A percentile compares a stretch with the other conserved stretches of the same genome.
Conservation (phyloP, 306 rosid genomes). For the Arachis hypogaea region DNA sequence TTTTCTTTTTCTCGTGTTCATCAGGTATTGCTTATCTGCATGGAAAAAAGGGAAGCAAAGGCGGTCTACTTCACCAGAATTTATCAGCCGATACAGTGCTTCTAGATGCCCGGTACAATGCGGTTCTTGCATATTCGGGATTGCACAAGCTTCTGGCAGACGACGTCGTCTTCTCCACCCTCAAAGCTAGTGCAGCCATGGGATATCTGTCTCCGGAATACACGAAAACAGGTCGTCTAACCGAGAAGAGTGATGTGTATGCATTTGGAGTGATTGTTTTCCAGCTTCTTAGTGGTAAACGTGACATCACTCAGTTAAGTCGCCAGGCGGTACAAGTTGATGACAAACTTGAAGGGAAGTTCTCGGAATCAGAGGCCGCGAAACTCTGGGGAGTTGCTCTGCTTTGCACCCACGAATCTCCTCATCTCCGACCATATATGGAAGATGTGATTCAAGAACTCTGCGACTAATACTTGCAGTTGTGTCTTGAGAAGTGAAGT, state of each 20-base stretch:
- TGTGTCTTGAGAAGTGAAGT: neutral
- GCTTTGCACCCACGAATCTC: conserved; percentile 72
- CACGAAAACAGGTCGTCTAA: conserved; percentile 67
- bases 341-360: conserved; percentile 65
- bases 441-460: conserved; percentile 58
- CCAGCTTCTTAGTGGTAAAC: conserved; percentile 78
- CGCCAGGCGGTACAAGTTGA: conserved; percentile 59
- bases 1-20: conserved; percentile 7
- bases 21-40: conserved; percentile 82
- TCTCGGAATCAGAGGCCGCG: conserved; percentile 64
- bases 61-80: conserved; percentile 66
- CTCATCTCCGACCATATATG: conserved; percentile 67
- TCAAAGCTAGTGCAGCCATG: conserved; percentile 87
- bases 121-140: conserved; percentile 73
- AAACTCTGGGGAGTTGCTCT: conserved; percentile 63
- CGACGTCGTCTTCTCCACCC: conserved; percentile 72
- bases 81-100: conserved; percentile 79
- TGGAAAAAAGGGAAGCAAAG: conserved; percentile 49
- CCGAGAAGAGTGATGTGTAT: conserved; percentile 71
- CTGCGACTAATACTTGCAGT: conserved; percentile 32
- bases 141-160: conserved; percentile 88
- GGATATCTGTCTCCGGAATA: conserved; percentile 92
- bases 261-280: conserved; percentile 83
- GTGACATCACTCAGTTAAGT: conserved; percentile 47
- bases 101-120: conserved; percentile 58